These are phyloP conservation scores for Periconia macrospinosa DNA, from an alignment of 2,329 filamentous ascomycete genomes.

Conservation along the genomic window DNA sequence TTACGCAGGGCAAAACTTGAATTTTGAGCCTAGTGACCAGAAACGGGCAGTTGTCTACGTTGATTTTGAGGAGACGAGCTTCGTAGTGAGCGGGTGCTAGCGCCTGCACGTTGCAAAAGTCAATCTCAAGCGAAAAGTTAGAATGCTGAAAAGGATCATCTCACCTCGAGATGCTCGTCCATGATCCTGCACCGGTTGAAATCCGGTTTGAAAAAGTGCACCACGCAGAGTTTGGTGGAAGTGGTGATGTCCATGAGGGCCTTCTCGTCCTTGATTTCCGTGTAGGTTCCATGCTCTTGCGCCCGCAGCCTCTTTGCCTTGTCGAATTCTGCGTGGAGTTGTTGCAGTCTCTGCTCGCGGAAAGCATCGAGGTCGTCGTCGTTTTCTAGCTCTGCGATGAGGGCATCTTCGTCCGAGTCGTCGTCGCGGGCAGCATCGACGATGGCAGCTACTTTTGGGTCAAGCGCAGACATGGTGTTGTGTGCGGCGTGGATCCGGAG, in stretches of 20 bases:
- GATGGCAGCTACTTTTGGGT: slow-evolving; percentile 54
- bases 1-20: slow-evolving; percentile 61
- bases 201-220: slow-evolving; percentile 67
- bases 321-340: slow-evolving; percentile 59
- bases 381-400: slow-evolving; percentile 62
- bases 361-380: slow-evolving; percentile 57
- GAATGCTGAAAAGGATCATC: slow-evolving; percentile 1
- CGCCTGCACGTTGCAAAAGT: slow-evolving; percentile 28
- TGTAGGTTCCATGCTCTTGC: slow-evolving; percentile 56
- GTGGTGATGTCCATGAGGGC: slow-evolving; percentile 63
- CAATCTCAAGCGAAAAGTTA: background rate
- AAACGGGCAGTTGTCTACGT: slow-evolving; percentile 63
- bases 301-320: slow-evolving; percentile 55
- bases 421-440: slow-evolving; percentile 48
- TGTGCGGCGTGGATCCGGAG: slow-evolving; percentile 6
- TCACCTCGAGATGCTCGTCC: slow-evolving; percentile 59
- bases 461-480: slow-evolving; percentile 48
- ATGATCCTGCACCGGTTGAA: slow-evolving; percentile 65
- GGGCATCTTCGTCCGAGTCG: slow-evolving; percentile 60
- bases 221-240: slow-evolving; percentile 57
- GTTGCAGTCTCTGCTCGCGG: slow-evolving; percentile 60
- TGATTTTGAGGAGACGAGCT: slow-evolving; percentile 60
- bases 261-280: slow-evolving; percentile 61
- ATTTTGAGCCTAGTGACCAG: slow-evolving; percentile 61
- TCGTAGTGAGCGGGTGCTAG: slow-evolving; percentile 61